Percentiles rank a stretch among this genome's conserved stretches.
Conservation (phyloP, 1,284 basidiomycete genomes). For the Somion occarium region DNA sequence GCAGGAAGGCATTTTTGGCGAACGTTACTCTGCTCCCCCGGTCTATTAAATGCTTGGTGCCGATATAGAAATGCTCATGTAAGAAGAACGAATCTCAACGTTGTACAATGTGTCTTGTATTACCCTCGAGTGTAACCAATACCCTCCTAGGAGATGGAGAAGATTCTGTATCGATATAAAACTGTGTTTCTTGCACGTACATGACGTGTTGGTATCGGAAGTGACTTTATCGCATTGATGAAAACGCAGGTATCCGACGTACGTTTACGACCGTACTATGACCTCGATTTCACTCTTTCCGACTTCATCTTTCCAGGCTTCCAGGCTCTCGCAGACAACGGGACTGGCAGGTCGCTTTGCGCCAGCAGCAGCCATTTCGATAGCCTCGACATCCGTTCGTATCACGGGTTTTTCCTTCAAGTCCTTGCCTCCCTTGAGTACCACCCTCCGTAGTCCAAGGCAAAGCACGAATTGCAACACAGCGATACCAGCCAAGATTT, state of each 20-base stretch:
- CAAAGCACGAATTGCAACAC: conserved; percentile 15
- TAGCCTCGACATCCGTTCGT: background rate
- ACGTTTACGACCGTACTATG: background rate
- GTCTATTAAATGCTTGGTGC: no score
- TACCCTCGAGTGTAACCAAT: no score
- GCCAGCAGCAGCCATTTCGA: background rate
- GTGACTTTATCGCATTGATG: no score
- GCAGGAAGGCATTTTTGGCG: conserved; percentile 46
- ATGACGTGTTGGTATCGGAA: no score
- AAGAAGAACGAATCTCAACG: no score
- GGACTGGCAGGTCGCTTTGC: no score
- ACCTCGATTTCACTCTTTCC: background rate
- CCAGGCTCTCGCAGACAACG: background rate
- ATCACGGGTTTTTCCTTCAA: background rate
- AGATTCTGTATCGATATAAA: background rate
- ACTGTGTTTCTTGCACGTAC: no score
- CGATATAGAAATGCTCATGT: no score
- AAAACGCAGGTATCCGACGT: no score
- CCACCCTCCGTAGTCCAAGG: conserved; percentile 12
- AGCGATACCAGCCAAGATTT: conserved; percentile 16
- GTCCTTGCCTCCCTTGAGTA: conserved; percentile 7
- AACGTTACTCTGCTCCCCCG: conserved; percentile 30
- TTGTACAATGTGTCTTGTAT: no score
- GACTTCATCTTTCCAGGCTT: background rate
- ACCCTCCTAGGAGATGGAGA: no score